Percentiles rank a stretch among this genome's conserved stretches.
Evolutionary conservation across 2,329 filamentous ascomycete species (phyloP).

Genomic region (Metarhizium brunneum): DNA sequence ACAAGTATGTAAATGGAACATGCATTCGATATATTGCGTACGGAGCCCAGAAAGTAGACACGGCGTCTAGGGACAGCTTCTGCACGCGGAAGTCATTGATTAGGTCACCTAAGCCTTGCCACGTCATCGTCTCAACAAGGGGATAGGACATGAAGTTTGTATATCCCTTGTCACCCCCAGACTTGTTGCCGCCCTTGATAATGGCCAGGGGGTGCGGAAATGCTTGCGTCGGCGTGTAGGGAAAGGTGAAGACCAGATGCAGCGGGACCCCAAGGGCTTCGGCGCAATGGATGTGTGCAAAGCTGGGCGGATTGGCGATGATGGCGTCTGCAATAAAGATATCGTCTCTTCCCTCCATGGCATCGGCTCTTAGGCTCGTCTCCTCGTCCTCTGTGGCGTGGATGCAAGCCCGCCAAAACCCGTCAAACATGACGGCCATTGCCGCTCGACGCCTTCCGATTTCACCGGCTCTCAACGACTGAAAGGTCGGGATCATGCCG

Average conservation of each 20-base stretch:
- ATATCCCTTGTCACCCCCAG: constrained; percentile 62
- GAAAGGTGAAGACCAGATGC: constrained; percentile 85
- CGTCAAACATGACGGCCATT: constrained; percentile 76
- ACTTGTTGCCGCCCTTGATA: constrained; percentile 47
- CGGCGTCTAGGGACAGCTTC: constrained; percentile 61
- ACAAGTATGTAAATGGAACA: constrained; percentile 67
- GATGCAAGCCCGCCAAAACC: constrained; percentile 72
- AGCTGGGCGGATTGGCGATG: constrained; percentile 73
- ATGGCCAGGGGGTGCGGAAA: constrained; percentile 73
- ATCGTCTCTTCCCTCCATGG: constrained; percentile 50
- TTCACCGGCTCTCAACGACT: constrained; percentile 65
- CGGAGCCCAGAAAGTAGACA: constrained; percentile 69
- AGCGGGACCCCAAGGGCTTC: constrained; percentile 69
- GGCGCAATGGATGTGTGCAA: constrained; percentile 71
- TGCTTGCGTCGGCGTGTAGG: constrained; percentile 64
- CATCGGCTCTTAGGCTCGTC: constrained; percentile 47
- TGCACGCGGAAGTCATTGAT: constrained; percentile 66
- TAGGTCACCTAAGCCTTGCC: constrained; percentile 77
- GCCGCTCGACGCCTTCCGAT: constrained; percentile 55
- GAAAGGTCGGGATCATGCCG: constrained; percentile 64
- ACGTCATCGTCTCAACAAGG: constrained; percentile 77
- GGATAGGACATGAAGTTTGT: constrained; percentile 76
- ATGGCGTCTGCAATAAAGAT: constrained; percentile 69
- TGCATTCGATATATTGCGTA: constrained; percentile 63
- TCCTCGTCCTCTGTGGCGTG: constrained; percentile 58